These are phyloP conservation scores for Metschnikowia aberdeeniae DNA, from an alignment of 805 yeast genomes.

Conservation along the genomic window DNA sequence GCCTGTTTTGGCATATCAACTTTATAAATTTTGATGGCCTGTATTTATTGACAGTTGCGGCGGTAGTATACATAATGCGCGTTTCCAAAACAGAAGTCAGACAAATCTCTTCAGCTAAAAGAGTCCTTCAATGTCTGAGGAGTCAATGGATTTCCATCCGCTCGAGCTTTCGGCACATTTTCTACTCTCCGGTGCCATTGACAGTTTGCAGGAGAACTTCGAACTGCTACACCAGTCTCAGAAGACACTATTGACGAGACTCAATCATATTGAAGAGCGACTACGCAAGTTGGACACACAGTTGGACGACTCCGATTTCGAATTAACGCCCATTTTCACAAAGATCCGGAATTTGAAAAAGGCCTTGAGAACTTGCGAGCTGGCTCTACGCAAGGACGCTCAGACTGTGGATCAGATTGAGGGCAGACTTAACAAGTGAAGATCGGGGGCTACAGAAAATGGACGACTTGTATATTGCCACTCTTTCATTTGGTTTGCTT, in stretches of 20 bases:
- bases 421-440: background rate
- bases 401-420: slow-evolving; percentile 21
- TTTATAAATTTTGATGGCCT: too few species aligned
- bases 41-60: too few species aligned
- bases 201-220: slow-evolving; percentile 46
- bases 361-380: slow-evolving; percentile 24
- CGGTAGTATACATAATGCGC: too few species aligned
- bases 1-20: too few species aligned
- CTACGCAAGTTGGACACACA: slow-evolving; percentile 23
- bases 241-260: slow-evolving; percentile 46
- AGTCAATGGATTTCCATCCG: slow-evolving; percentile 46
- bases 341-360: slow-evolving; percentile 29
- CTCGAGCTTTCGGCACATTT: slow-evolving; percentile 57
- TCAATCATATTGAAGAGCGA: slow-evolving; percentile 40
- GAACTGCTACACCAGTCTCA: slow-evolving; percentile 56
- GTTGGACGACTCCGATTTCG: slow-evolving; percentile 19
- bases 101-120: too few species aligned
- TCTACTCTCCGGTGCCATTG: slow-evolving; percentile 51
- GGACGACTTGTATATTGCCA: background rate
- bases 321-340: slow-evolving; percentile 18
- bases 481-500: background rate
- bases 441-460: background rate
- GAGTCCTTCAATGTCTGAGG: slow-evolving; percentile 3
- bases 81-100: too few species aligned
- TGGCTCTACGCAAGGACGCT: slow-evolving; percentile 36